Conservation (phyloP, 2,329 filamentous ascomycete genomes). For the Coniella vitis region DNA sequence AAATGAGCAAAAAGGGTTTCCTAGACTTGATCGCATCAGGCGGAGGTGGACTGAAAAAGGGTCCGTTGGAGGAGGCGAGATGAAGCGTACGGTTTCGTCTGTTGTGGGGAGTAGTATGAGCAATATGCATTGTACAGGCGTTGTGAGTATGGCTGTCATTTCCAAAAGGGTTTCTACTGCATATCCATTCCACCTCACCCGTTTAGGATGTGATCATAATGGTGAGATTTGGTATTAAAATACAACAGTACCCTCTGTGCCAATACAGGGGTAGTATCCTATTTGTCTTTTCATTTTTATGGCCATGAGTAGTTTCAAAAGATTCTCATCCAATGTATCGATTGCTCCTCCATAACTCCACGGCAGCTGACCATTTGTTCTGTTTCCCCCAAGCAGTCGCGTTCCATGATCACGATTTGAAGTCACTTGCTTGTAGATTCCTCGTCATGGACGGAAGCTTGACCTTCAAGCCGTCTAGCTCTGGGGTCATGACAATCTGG, state of each 20-base stretch:
- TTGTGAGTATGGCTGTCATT: constrained; percentile 9
- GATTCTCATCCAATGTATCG: too few relatives aligned
- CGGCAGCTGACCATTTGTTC: background rate
- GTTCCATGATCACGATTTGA: constrained; percentile 35
- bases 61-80: constrained; percentile 50
- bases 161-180: constrained; percentile 2
- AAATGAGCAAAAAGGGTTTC: constrained; percentile 97
- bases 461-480: constrained; percentile 79
- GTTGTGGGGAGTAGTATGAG: background rate
- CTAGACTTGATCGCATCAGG: constrained; percentile 75
- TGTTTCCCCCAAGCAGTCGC: background rate
- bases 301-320: too few relatives aligned
- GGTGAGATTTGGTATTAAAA: too few relatives aligned
- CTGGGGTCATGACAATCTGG: constrained; percentile 86
- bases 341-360: too few relatives aligned
- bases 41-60: constrained; percentile 53
- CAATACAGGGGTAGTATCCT: too few relatives aligned
- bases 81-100: background rate
- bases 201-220: background rate
- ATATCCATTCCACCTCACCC: background rate
- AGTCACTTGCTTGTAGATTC: constrained; percentile 94
- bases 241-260: too few relatives aligned
- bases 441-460: constrained; percentile 88
- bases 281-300: too few relatives aligned
- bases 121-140: constrained; percentile 1